phyloP scores from a whole-genome alignment of 2,329 filamentous ascomycete genomes.

The Aurifilum marmelostoma region DNA sequence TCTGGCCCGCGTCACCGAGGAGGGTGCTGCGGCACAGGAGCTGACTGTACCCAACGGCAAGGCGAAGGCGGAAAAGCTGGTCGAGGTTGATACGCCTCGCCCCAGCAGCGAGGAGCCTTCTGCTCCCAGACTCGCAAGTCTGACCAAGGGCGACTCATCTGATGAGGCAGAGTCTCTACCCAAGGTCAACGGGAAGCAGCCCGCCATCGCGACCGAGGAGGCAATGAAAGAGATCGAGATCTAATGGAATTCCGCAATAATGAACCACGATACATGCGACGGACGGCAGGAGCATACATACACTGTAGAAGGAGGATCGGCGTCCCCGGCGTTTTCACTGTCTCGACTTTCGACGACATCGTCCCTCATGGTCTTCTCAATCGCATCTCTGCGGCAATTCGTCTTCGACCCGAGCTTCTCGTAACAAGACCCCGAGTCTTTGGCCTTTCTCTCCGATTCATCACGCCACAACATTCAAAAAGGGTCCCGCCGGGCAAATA shows the following conservation, averaged over 20 bases:
- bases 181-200: conserved; percentile 50
- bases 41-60: conserved; percentile 39
- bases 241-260: conserved; percentile 40
- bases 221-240: conserved; percentile 67
- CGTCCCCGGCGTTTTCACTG: conserved; percentile 30
- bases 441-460: conserved; percentile 15
- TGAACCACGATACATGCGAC: conserved; percentile 33
- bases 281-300: conserved; percentile 30
- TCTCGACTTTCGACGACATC: conserved; percentile 27
- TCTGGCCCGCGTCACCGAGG: conserved; percentile 75
- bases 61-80: conserved; percentile 52
- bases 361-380: conserved; percentile 15
- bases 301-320: conserved; percentile 27
- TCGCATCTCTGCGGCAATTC: conserved; percentile 17
- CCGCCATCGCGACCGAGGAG: conserved; percentile 48
- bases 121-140: conserved; percentile 38
- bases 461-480: conserved; percentile 9
- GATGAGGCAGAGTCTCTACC: conserved; percentile 42
- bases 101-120: conserved; percentile 48
- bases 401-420: not conserved
- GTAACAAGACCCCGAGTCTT: not conserved
- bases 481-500: not conserved
- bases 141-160: conserved; percentile 39
- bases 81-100: conserved; percentile 60
- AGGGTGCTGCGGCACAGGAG: conserved; percentile 50